Base-by-base conservation (phyloP, 352 stramenopile genomes). In the Globisporangium yorkense region DNA sequence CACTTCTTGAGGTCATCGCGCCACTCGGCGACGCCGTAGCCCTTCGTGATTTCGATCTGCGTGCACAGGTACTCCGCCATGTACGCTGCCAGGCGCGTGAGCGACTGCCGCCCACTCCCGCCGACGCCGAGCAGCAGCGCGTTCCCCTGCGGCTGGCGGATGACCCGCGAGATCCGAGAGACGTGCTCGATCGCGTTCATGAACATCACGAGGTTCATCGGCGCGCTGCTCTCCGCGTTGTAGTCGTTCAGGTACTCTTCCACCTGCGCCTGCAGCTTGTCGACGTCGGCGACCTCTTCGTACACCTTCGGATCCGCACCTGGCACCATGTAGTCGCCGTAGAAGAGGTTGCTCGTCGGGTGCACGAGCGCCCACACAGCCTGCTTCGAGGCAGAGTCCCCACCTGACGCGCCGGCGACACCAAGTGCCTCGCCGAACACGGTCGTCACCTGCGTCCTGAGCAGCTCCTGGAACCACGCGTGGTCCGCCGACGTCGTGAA, bases 11-110 rank as follows among this genome's bases (percentile, higher is more conserved):
- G 60, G 61, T 98, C 89, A 7, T 98, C 94, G 31, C 91, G 77
- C 92, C 94, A 98, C 61, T 98, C 93, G 0, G 72, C 63, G 45
- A 96, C 89, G 0, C 92, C 88, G 54, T 98, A 98, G 7, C 88
- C 91, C 62, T 98, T 98, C 2, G 88, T 84, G 55, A 98, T 98
- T 61, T 98, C 94, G 29, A 97, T 96, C 54, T 97, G 93, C n/a
- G 88, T 93, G 51, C 94, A 85, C 1, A 81, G 57, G 47, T 97
- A 98, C 40, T 96, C 89, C 2, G 92, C 88, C 75, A 98, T 98
- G 65, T 96, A 98, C 5, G 92, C 78, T 1, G 93, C 91, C 0
- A 98, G 60, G 6, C 90, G 72, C 9, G 92, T 97, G 7, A 98
- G 68, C 1, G 79, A 96, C 64, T 98, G 94, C 0, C 94, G 76